Conservation (phyloP, 1,284 basidiomycete genomes). For the Puccinia coronata region DNA sequence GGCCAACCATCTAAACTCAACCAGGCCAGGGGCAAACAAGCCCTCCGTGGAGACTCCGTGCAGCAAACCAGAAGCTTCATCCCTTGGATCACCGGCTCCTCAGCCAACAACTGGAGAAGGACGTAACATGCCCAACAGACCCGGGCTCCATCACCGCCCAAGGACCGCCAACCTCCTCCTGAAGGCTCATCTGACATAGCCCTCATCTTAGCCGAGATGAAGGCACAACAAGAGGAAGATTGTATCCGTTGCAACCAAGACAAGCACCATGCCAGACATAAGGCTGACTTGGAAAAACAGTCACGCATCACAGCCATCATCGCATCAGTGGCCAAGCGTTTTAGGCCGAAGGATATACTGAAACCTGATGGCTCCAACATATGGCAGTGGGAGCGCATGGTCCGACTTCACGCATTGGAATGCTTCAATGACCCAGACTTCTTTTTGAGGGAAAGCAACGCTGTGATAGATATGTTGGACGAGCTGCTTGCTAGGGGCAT, state of each 20-base stretch:
- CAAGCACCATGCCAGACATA: not conserved
- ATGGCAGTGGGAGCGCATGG: not conserved
- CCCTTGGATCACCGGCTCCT: no score
- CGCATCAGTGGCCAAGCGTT: not conserved
- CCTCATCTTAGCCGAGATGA: not conserved
- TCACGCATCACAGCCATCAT: not conserved
- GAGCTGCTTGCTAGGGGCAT: not conserved
- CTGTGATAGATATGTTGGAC: not conserved
- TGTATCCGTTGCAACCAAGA: not conserved
- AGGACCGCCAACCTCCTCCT: no score
- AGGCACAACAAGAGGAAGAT: not conserved
- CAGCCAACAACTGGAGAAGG: no score
- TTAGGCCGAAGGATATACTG: not conserved
- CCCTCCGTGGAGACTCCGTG: no score
- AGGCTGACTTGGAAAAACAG: not conserved
- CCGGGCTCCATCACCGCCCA: no score
- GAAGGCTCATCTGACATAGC: not conserved
- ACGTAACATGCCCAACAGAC: no score
- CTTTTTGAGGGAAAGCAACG: not conserved
- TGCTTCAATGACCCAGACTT: not conserved
- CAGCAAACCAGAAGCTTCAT: no score
- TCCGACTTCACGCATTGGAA: not conserved
- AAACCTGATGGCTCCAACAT: not conserved
- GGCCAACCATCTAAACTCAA: no score
- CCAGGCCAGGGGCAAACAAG: no score